These are phyloP conservation scores for Durusdinium trenchii DNA, from an alignment of 73 alveolate species.

Conservation along the genomic window DNA sequence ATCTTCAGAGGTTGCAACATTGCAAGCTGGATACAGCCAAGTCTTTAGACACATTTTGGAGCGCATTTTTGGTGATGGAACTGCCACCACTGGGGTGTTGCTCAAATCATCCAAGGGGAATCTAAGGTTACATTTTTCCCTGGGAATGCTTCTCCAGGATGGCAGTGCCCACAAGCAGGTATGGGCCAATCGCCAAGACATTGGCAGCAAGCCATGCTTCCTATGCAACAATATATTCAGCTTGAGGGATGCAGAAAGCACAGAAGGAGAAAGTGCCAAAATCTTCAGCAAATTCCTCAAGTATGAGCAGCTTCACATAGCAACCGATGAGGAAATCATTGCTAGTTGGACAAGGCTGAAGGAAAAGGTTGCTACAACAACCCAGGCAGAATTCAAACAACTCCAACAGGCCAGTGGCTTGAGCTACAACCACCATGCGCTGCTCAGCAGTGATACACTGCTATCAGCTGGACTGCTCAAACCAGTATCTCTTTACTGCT, in stretches of 20 bases:
- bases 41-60: not conserved
- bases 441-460: not conserved
- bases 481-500: constrained; percentile 11
- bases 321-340: constrained; percentile 2
- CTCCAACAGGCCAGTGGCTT: constrained; percentile 44
- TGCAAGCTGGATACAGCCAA: constrained; percentile 19
- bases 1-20: not conserved
- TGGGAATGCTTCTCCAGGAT: constrained; percentile 35
- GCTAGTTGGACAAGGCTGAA: not conserved
- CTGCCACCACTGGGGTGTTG: not conserved
- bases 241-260: not conserved
- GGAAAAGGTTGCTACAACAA: no score
- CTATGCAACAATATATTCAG: constrained; percentile 9
- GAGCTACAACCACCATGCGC: constrained; percentile 23
- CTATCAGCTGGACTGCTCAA: not conserved
- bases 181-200: not conserved
- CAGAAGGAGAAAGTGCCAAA: not conserved
- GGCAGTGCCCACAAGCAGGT: constrained; percentile 21
- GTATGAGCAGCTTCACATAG: not conserved
- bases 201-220: constrained; percentile 4
- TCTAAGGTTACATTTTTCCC: not conserved
- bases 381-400: not conserved
- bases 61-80: not conserved
- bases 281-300: not conserved
- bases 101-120: not conserved